Evolutionary conservation across 192 early-diverging fungal species (phyloP), one percentile per base, ranked within the genome.

Genomic region (Coemansia sp.): DNA sequence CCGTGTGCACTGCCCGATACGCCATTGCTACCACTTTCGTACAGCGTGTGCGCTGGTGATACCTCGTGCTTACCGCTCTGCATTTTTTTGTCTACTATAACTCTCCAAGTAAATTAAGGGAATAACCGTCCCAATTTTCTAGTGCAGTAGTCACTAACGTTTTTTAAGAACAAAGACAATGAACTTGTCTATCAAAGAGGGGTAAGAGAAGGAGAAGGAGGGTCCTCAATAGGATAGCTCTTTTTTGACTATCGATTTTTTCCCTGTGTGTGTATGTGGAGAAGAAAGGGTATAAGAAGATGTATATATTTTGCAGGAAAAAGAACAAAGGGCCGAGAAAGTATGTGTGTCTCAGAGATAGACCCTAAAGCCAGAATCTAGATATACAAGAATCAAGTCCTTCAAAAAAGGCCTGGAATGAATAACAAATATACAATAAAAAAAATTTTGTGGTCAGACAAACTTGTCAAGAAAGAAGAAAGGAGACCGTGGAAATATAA

Each of bases 1-100:
- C 76, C 76, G 38, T 79, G 76, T 5, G 68, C 68, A 4, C 71
- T 68, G 1, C 41, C 54, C 26, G 67, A 66, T 14, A 57, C 59
- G 18, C 49, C 55, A 7, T 34, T 34, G 32, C 32, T 34, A 54
- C 58, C 64, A 60, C 32, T 48, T 50, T 79, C 76, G 2, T 65
- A 66, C 22, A 79, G 64, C 23, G 76, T 79, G 56, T 73, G 68
- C 8, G 76, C 56, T 9, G 76, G 76, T 23, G 76, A 79, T 31
- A 79, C 71, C 56, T 79, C 76, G 71, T 66, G 60, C 54, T 30
- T 63, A 63, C 67, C 49, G 58, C 61, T 63, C 10, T 79, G 67
- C 76, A 73, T 78, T 5, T 7, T 59, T n/a, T 65, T n/a, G n/a
- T n/a, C n/a, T n/a, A n/a, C n/a, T n/a, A n/a, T n/a, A n/a, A n/a